These are phyloP conservation scores for Lactifluus hygrophoroides DNA, from an alignment of 768 basidiomycete species.

Conservation along the genomic window DNA sequence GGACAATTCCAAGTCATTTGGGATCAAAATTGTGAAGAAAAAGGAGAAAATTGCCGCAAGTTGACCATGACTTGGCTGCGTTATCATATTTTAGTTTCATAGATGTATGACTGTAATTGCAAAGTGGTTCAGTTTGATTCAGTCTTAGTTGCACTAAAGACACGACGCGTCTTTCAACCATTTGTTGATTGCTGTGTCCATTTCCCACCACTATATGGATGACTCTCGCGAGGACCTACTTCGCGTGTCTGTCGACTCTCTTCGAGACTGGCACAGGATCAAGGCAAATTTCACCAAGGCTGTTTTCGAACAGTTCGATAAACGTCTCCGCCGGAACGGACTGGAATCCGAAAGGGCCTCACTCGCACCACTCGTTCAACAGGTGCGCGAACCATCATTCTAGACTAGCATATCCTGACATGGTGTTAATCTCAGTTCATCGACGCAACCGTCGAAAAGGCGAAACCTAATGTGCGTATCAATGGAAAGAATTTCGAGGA, in stretches of 20 bases:
- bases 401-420: not conserved
- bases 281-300: conserved; percentile 16
- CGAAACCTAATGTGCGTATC: conserved; percentile 17
- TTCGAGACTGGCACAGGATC: conserved; percentile 18
- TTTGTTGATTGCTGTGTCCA: too few species aligned
- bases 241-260: conserved; percentile 17
- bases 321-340: conserved; percentile 1
- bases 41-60: conserved; percentile 9
- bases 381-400: conserved; percentile 4
- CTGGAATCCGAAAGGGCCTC: conserved; percentile 3
- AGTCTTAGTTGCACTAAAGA: too few species aligned
- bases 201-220: not conserved
- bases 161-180: not conserved
- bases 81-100: not conserved
- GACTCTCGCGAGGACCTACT: conserved; percentile 15
- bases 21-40: conserved; percentile 21
- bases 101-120: not conserved
- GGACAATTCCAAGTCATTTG: conserved; percentile 21
- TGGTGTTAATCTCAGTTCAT: conserved; percentile 9
- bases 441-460: conserved; percentile 16
- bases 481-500: conserved; percentile 20
- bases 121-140: too few species aligned
- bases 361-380: conserved; percentile 11
- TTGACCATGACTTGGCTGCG: not conserved
- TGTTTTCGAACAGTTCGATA: conserved; percentile 8